Evolutionary conservation across 2,329 filamentous ascomycete genomes (phyloP).

Genomic region (Endothia cerciana): DNA sequence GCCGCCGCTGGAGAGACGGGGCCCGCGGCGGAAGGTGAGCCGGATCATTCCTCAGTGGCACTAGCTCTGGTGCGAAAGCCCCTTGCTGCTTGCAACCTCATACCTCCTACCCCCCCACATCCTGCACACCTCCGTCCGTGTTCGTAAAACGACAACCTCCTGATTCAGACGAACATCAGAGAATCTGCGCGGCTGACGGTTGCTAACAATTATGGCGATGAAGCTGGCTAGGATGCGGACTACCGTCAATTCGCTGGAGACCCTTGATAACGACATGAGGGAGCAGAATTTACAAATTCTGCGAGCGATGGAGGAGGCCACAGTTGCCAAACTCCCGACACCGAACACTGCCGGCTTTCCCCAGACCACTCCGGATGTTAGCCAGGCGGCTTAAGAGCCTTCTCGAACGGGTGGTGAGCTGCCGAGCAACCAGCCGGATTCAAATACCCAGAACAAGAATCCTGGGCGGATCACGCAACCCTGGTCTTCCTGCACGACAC

Average conservation of each 20-base stretch:
- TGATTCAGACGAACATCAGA: slow-evolving; percentile 13
- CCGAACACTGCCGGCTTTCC: background rate
- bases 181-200: slow-evolving; percentile 14
- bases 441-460: background rate
- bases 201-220: slow-evolving; percentile 24
- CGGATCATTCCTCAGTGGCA: slow-evolving; percentile 66
- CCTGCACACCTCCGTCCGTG: slow-evolving; percentile 23
- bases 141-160: background rate
- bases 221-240: slow-evolving; percentile 30
- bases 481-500: background rate
- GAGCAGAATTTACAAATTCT: slow-evolving; percentile 28
- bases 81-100: slow-evolving; percentile 47
- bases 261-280: slow-evolving; percentile 28
- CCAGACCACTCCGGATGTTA: slow-evolving; percentile 14
- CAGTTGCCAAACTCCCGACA: slow-evolving; percentile 22
- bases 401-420: background rate
- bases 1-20: slow-evolving; percentile 37
- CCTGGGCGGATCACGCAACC: background rate
- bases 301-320: slow-evolving; percentile 26
- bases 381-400: slow-evolving; percentile 22
- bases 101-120: slow-evolving; percentile 28
- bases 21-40: slow-evolving; percentile 58
- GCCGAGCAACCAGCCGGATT: background rate
- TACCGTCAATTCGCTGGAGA: slow-evolving; percentile 26
- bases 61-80: slow-evolving; percentile 68